phyloP scores from a whole-genome alignment of 306 rosid species.

The Cucurbita moschata region DNA sequence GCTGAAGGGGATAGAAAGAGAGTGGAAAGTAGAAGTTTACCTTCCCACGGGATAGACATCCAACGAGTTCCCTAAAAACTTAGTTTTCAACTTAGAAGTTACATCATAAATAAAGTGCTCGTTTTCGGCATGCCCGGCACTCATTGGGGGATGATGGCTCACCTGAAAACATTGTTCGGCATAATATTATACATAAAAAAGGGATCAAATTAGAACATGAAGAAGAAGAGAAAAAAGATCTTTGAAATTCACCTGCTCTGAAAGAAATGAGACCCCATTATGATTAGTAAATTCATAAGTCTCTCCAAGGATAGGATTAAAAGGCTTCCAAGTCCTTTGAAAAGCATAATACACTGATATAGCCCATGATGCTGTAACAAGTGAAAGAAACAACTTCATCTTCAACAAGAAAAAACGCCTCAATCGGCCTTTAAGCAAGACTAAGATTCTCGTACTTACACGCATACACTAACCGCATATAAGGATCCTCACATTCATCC shows the following conservation, averaged over 20 bases:
- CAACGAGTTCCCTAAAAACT: constrained; percentile 74
- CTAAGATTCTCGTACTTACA: constrained; percentile 31
- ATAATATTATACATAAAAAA: not conserved
- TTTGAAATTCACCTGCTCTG: constrained; percentile 67
- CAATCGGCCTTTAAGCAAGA: not conserved
- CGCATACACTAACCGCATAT: constrained; percentile 62
- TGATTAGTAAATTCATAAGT: constrained; percentile 78
- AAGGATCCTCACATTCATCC: constrained; percentile 78
- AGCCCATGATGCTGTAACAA: constrained; percentile 75
- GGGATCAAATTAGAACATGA: not conserved
- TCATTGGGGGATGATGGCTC: constrained; percentile 95
- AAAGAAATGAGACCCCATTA: constrained; percentile 52
- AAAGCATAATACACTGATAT: constrained; percentile 83
- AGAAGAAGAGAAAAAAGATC: not conserved
- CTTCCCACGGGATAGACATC: constrained; percentile 95
- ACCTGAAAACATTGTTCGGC: constrained; percentile 34
- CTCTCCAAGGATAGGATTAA: constrained; percentile 94
- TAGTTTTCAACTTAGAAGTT: constrained; percentile 86
- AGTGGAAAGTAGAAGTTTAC: constrained; percentile 21
- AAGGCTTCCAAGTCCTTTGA: constrained; percentile 96
- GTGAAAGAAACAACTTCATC: not conserved
- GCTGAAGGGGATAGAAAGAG: not conserved
- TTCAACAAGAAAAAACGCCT: constrained; percentile 2
- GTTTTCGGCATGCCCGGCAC: constrained; percentile 90
- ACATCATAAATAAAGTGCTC: constrained; percentile 76